phyloP scores from a whole-genome alignment of 768 basidiomycete genomes.

The Pulveroboletus sp. region DNA sequence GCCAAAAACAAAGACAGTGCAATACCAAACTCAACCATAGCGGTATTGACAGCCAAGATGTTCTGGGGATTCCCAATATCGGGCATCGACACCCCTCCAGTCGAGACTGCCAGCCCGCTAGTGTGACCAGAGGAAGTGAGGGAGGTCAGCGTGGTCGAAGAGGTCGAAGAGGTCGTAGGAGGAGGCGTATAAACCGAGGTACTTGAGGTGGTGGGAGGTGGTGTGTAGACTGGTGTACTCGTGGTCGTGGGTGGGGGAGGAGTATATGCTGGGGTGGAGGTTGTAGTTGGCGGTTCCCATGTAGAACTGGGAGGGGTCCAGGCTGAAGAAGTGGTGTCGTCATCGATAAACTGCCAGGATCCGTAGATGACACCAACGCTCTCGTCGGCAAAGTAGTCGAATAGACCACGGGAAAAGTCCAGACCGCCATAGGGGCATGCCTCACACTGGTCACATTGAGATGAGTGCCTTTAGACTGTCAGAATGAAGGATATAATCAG shows the following conservation, averaged over 20 bases:
- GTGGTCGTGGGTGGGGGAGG: slow-evolving; percentile 15
- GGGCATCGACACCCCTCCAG: slow-evolving; percentile 31
- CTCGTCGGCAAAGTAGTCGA: slow-evolving; percentile 53
- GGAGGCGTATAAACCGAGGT: slow-evolving; percentile 16
- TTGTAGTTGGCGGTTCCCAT: slow-evolving; percentile 21
- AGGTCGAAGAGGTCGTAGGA: slow-evolving; percentile 1
- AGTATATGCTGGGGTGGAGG: slow-evolving; percentile 22
- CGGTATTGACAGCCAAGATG: slow-evolving; percentile 33
- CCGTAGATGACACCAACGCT: slow-evolving; percentile 57
- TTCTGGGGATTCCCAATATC: slow-evolving; percentile 31
- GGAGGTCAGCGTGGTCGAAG: slow-evolving; percentile 20
- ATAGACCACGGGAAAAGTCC: slow-evolving; percentile 68
- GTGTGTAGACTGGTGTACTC: slow-evolving; percentile 16
- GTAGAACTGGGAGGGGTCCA: slow-evolving; percentile 15
- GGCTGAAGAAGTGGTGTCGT: slow-evolving; percentile 27
- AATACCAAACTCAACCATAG: slow-evolving; percentile 35
- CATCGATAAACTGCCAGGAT: slow-evolving; percentile 56
- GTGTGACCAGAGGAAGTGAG: slow-evolving; percentile 19
- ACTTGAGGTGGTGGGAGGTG: slow-evolving; percentile 21
- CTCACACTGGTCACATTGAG: slow-evolving; percentile 46
- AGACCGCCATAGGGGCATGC: slow-evolving; percentile 64
- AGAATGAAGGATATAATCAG: slow-evolving; percentile 4
- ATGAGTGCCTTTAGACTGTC: not conserved
- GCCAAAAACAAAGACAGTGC: slow-evolving; percentile 13
- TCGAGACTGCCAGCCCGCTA: slow-evolving; percentile 28